These are phyloP conservation scores for Boletus rex-veris DNA, from an alignment of 768 basidiomycete genomes.

Conservation along the genomic window DNA sequence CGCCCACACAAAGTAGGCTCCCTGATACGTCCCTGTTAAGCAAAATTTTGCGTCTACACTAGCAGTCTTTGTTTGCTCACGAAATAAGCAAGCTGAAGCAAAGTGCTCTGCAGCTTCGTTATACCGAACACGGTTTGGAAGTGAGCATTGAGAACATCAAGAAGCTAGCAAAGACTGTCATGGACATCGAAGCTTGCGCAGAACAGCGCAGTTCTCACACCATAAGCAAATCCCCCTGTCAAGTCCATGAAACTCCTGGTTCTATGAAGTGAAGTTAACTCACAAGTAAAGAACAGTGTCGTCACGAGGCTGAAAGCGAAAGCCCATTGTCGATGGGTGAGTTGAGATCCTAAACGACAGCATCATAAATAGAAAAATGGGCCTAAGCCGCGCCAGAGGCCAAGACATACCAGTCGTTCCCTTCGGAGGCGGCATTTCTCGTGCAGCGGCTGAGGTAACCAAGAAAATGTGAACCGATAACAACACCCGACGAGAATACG, in stretches of 20 bases:
- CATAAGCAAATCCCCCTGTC: slow-evolving; percentile 65
- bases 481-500: not conserved
- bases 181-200: slow-evolving; percentile 10
- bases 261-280: slow-evolving; percentile 12
- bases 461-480: slow-evolving; percentile 4
- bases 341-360: slow-evolving; percentile 32
- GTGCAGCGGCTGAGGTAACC: not conserved
- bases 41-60: not conserved
- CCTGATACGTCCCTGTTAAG: slow-evolving; percentile 28
- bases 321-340: slow-evolving; percentile 44
- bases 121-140: slow-evolving; percentile 71
- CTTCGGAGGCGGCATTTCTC: slow-evolving; percentile 35
- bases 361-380: not conserved
- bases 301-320: slow-evolving; percentile 69
- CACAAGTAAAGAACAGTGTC: slow-evolving; percentile 72
- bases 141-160: slow-evolving; percentile 68
- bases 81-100: slow-evolving; percentile 73
- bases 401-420: slow-evolving; percentile 41
- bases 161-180: slow-evolving; percentile 41
- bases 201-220: slow-evolving; percentile 36
- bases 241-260: not conserved
- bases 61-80: slow-evolving; percentile 29
- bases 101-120: slow-evolving; percentile 65
- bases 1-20: slow-evolving; percentile 60
- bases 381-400: not conserved